Percentiles rank a stretch among this genome's conserved stretches.
These are phyloP conservation scores for Fusarium veterinarium DNA, from an alignment of 2,329 filamentous ascomycete genomes.

Conservation along the genomic window DNA sequence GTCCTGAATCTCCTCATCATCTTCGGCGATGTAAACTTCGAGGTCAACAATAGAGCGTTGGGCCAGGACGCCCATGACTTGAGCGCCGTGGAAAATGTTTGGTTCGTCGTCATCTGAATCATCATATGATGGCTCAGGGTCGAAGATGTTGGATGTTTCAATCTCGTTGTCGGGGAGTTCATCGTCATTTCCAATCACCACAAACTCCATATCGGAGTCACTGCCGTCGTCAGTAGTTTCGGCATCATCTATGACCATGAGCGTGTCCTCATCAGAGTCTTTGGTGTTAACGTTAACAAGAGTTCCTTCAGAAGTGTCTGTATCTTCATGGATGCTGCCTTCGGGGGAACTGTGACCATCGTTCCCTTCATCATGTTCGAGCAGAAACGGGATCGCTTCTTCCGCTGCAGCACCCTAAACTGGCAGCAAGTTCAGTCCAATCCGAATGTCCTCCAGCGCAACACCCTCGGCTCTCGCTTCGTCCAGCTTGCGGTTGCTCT, in stretches of 20 bases:
- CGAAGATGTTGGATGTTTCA: conserved; percentile 37
- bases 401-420: conserved; percentile 39
- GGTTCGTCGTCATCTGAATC: conserved; percentile 32
- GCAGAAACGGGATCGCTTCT: neutral
- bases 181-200: neutral
- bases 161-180: conserved; percentile 16
- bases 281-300: neutral
- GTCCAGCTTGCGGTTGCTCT: conserved; percentile 43
- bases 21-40: conserved; percentile 46
- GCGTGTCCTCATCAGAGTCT: neutral
- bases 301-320: neutral
- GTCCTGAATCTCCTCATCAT: conserved; percentile 41
- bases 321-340: neutral
- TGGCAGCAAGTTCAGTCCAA: conserved; percentile 46
- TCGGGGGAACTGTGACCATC: neutral
- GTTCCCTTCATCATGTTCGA: neutral
- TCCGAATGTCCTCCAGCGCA: conserved; percentile 30
- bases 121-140: conserved; percentile 30
- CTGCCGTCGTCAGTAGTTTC: conserved; percentile 1
- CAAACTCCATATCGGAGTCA: neutral
- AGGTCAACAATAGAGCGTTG: conserved; percentile 40
- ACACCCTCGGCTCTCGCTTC: conserved; percentile 42
- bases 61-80: conserved; percentile 28
- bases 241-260: neutral
- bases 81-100: conserved; percentile 47